phyloP scores from a whole-genome alignment of 805 yeast species.

The Cyberlindnera maclurae region DNA sequence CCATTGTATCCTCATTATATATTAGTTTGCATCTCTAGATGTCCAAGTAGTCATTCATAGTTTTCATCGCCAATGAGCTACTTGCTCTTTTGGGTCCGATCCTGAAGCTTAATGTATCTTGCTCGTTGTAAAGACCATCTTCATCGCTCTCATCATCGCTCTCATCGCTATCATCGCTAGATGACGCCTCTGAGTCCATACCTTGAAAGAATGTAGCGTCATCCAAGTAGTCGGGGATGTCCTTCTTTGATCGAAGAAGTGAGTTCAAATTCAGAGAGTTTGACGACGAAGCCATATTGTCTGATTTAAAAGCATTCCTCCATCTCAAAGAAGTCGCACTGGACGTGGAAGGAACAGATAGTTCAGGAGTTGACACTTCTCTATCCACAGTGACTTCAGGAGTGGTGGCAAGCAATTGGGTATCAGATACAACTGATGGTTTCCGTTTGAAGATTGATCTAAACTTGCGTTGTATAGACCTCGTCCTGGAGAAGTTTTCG shows the following conservation, averaged over 20 bases:
- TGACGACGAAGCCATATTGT: conserved; percentile 14
- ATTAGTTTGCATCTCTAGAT: conserved; percentile 4
- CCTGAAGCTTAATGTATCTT: conserved; percentile 17
- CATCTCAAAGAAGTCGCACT: too few species aligned
- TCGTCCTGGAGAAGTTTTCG: conserved; percentile 7
- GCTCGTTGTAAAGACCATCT: conserved; percentile 20
- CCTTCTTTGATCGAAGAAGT: conserved; percentile 17
- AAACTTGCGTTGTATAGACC: conserved; percentile 17
- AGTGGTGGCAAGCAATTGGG: too few species aligned
- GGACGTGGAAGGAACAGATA: too few species aligned
- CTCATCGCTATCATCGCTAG: conserved; percentile 5
- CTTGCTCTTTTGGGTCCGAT: conserved; percentile 19
- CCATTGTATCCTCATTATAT: background rate
- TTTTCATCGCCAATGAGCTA: conserved; percentile 16
- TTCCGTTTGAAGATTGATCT: conserved; percentile 20
- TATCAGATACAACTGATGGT: conserved; percentile 7
- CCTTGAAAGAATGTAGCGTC: conserved; percentile 21
- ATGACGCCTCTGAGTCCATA: conserved; percentile 16
- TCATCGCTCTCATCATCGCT: conserved; percentile 12
- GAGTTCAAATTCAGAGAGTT: conserved; percentile 19
- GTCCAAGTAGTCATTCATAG: conserved; percentile 20
- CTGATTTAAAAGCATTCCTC: background rate
- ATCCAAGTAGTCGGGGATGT: conserved; percentile 19
- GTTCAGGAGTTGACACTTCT: background rate
- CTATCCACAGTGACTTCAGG: background rate